These are phyloP conservation scores for Zoysia japonica DNA, from an alignment of 176 grass and related monocot genomes.

Conservation along the genomic window DNA sequence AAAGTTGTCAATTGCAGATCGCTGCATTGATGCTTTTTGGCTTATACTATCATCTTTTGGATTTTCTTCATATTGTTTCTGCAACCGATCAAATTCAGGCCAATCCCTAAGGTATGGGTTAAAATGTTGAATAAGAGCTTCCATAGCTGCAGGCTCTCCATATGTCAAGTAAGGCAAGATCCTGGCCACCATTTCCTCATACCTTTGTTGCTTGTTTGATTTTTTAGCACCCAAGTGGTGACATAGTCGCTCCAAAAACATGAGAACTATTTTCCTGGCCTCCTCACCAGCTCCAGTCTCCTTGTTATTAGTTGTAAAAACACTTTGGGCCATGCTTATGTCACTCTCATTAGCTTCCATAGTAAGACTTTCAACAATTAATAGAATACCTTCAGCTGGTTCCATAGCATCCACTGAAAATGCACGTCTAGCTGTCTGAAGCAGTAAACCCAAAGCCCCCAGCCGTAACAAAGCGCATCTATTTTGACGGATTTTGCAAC, in stretches of 20 bases:
- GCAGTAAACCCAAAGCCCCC: constrained; percentile 80
- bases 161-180: constrained; percentile 98
- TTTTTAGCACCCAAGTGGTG: constrained; percentile 73
- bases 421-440: constrained; percentile 85
- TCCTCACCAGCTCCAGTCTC: constrained; percentile 78
- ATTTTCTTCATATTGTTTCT: constrained; percentile 80
- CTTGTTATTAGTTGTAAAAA: constrained; percentile 69
- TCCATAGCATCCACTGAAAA: constrained; percentile 95
- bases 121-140: constrained; percentile 95
- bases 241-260: constrained; percentile 92
- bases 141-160: constrained; percentile 87
- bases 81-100: constrained; percentile 73
- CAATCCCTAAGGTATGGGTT: constrained; percentile 84
- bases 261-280: constrained; percentile 92
- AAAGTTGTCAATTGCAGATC: constrained; percentile 88
- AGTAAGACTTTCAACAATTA: constrained; percentile 97
- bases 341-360: constrained; percentile 98
- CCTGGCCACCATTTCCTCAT: constrained; percentile 99
- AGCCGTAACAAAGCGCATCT: constrained; percentile 71
- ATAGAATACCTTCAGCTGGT: constrained; percentile 91
- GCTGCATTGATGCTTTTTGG: constrained; percentile 62
- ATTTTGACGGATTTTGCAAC: constrained; percentile 97
- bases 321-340: constrained; percentile 90
- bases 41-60: constrained; percentile 73
- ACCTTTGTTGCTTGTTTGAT: constrained; percentile 94